Evolutionary conservation across 345 rosid genomes (phyloP), one percentile per base, ranked within the genome.

Genomic region (Schrenkiella parvula): DNA sequence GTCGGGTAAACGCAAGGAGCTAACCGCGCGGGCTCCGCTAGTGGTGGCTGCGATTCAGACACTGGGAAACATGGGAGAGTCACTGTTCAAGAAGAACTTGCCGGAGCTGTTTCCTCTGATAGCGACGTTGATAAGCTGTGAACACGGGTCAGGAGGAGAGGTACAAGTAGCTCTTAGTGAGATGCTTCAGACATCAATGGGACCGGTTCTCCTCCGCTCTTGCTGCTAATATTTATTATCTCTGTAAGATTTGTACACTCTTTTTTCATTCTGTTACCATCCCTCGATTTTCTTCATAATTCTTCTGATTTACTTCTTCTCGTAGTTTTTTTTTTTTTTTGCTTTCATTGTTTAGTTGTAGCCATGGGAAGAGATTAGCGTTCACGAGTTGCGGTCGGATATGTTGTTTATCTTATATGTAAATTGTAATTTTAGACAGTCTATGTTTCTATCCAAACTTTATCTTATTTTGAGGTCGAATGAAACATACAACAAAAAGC

Each of bases 141-240:
- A 93, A 70, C 98, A 93, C 41, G 98, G 98, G 25, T 85, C 98
- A 4, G 85, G 82, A 37, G 73, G 73, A 28, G 98, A 93, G 76
- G 92, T 93, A 44, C 97, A 87, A 82, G 71, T 84, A 65, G 98
- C 98, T 60, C 95, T 93, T 62, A 85, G 97, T 60, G 96, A 89
- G 68, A 89, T 91, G 90, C 88, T 93, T 28, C 82, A 84, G 72
- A 81, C 89, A 47, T 87, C 91, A 4, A 91, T 93, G 26, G 97
- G 97, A 47, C 93, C 96, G 14, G 44, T 93, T 46, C 75, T 93
- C 76, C 92, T 93, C 47, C 80, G 88, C 13, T 85, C 93, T 2
- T 84, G 89, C 82, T 93, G 85, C 73, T 72, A 38, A 26, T 47
- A 79, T 25, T 14, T 75, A 42, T 35, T 75, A 38, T 57, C 51